Evolutionary conservation across 2,329 filamentous ascomycete species (phyloP).

Genomic region (Stagonosporopsis cucurbitacearum): DNA sequence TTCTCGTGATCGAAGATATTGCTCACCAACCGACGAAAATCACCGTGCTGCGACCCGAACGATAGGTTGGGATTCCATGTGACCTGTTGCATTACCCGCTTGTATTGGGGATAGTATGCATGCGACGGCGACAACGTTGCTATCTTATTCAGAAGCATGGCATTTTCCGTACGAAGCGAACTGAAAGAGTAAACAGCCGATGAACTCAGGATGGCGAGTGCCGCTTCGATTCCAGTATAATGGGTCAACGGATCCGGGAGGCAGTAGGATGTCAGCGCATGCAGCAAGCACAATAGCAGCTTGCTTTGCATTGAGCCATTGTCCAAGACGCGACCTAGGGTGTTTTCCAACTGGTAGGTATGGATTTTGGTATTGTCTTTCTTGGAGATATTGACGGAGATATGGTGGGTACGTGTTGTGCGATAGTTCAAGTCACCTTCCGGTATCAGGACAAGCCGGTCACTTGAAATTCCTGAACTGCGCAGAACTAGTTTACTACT

Average conservation of each 20-base stretch:
- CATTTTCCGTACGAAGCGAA: too few species aligned
- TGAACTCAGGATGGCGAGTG: constrained; percentile 57
- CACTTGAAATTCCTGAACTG: constrained; percentile 3
- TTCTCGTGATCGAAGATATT: too few species aligned
- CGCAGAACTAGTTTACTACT: constrained; percentile 32
- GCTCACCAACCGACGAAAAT: too few species aligned
- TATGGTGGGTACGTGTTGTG: constrained; percentile 3
- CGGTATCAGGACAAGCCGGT: constrained; percentile 50
- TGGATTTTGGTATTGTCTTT: constrained; percentile 42
- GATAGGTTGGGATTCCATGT: too few species aligned
- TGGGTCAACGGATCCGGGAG: constrained; percentile 58
- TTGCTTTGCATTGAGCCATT: constrained; percentile 60
- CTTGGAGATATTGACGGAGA: constrained; percentile 20
- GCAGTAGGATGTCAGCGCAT: constrained; percentile 61
- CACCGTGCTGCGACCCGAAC: too few species aligned
- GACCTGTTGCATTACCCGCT: too few species aligned
- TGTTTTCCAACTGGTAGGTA: constrained; percentile 57
- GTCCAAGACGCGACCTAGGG: constrained; percentile 59
- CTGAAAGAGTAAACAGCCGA: constrained; percentile 32
- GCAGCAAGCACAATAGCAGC: constrained; percentile 59
- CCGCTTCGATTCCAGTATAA: constrained; percentile 62
- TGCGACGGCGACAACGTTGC: too few species aligned
- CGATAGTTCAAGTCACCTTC: constrained; percentile 21
- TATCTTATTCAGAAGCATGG: too few species aligned
- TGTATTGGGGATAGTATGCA: too few species aligned